Conservation (phyloP, 1,284 basidiomycete genomes). For the Peniophora sp. region DNA sequence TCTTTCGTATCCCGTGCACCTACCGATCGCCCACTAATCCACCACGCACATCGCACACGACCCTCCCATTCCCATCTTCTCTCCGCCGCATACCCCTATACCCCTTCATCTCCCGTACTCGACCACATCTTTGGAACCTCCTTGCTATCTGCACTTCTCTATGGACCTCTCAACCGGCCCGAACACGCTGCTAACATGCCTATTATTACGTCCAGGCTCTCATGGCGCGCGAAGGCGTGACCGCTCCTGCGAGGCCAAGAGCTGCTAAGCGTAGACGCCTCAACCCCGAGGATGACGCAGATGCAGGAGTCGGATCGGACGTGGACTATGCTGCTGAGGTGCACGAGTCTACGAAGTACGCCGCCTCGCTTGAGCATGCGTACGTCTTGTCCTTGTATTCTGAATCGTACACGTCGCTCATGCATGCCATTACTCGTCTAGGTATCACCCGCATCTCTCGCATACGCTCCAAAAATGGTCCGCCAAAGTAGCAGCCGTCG, state of each 20-base stretch:
- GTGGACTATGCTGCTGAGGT: neutral
- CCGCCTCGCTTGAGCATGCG: constrained; percentile 34
- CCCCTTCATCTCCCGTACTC: neutral
- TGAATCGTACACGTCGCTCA: neutral
- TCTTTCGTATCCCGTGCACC: neutral
- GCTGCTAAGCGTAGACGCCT: constrained; percentile 5
- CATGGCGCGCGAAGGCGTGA: constrained; percentile 9
- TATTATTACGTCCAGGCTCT: constrained; percentile 11
- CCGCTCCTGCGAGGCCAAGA: constrained; percentile 9
- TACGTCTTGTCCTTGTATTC: constrained; percentile 23
- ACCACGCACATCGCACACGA: too few relatives aligned
- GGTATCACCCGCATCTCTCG: constrained; percentile 62
- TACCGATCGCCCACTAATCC: neutral
- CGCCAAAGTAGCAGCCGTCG: constrained; percentile 85
- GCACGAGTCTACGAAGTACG: neutral
- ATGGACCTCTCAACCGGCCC: too few relatives aligned
- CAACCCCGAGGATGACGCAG: neutral
- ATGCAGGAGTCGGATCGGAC: too few relatives aligned
- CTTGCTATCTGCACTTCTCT: too few relatives aligned
- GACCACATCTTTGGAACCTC: neutral
- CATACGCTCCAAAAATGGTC: constrained; percentile 88
- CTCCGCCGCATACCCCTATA: too few relatives aligned
- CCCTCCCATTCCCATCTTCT: too few relatives aligned
- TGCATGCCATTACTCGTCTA: constrained; percentile 15
- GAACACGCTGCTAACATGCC: neutral